Evolutionary conservation across 768 basidiomycete species (phyloP).

Genomic region (Candolleomyces eurysporus): DNA sequence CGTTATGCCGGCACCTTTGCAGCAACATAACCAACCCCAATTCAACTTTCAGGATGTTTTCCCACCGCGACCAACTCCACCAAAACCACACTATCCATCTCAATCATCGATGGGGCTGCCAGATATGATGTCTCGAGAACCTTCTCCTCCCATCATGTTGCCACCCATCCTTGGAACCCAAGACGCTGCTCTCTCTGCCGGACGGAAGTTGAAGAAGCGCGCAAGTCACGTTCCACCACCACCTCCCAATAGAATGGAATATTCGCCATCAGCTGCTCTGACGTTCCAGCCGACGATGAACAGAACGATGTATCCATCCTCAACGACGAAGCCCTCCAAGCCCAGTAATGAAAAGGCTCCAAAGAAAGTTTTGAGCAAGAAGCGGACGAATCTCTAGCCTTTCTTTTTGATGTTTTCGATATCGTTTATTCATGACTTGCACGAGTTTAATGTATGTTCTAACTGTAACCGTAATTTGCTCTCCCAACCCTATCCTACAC

Average conservation of each 20-base stretch:
- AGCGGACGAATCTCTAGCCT: conserved; percentile 30
- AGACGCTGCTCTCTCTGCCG: conserved; percentile 12
- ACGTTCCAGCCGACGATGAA: conserved; percentile 17
- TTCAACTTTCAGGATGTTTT: conserved; percentile 2
- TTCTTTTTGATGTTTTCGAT: background rate
- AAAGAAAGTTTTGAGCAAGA: conserved; percentile 44
- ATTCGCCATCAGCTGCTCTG: background rate
- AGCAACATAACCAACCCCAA: conserved; percentile 21
- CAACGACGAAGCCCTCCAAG: background rate
- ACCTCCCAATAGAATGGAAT: background rate
- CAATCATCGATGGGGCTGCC: background rate
- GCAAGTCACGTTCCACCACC: background rate
- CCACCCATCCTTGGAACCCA: conserved; percentile 5
- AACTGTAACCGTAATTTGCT: background rate
- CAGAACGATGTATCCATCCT: conserved; percentile 19
- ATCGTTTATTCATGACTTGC: background rate
- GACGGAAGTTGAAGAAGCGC: conserved; percentile 29
- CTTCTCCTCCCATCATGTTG: conserved; percentile 11
- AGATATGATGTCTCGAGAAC: background rate
- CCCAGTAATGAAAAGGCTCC: conserved; percentile 22
- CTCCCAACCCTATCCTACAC: background rate
- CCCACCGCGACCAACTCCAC: conserved; percentile 5
- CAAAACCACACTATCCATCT: background rate
- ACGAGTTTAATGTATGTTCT: background rate
- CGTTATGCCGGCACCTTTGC: conserved; percentile 73